phyloP scores from a whole-genome alignment of 2,329 filamentous ascomycete genomes.

The Cephalotrichum gorgonifer region DNA sequence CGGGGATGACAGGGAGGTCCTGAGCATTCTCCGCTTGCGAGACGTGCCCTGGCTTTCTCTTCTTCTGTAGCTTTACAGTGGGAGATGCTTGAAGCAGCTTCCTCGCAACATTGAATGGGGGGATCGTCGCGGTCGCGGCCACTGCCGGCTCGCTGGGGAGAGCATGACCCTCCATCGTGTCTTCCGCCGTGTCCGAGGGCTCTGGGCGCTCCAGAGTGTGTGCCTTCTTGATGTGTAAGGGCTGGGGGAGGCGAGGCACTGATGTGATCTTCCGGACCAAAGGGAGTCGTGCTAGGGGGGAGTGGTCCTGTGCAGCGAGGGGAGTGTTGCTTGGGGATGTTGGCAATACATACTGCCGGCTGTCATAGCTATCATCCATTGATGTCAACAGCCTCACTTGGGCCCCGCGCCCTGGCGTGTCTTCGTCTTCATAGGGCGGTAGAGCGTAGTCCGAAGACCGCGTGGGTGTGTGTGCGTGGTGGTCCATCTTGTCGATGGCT shows the following conservation, averaged over 20 bases:
- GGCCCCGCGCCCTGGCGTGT: slow-evolving; percentile 27
- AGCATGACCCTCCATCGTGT: neutral
- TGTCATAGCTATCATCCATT: slow-evolving; percentile 43
- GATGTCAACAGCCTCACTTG: slow-evolving; percentile 53
- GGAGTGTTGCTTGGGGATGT: slow-evolving; percentile 6
- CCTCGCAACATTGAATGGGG: neutral
- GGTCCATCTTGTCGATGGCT: slow-evolving; percentile 2
- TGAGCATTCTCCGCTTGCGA: slow-evolving; percentile 22
- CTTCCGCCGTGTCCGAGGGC: neutral
- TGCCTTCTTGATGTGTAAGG: neutral
- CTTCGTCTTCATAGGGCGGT: slow-evolving; percentile 45
- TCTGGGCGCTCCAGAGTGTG: slow-evolving; percentile 1
- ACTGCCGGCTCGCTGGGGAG: neutral
- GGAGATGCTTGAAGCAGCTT: slow-evolving; percentile 7
- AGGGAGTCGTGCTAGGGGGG: slow-evolving; percentile 2
- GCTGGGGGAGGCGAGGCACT: slow-evolving; percentile 2
- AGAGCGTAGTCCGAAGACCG: slow-evolving; percentile 48
- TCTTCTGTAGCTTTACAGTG: slow-evolving; percentile 43
- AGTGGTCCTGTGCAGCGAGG: slow-evolving; percentile 4
- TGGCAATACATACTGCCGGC: slow-evolving; percentile 44
- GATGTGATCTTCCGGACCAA: neutral
- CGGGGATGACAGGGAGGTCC: slow-evolving; percentile 37
- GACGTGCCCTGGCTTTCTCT: slow-evolving; percentile 15
- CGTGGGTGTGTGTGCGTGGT: slow-evolving; percentile 20
- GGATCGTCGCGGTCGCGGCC: slow-evolving; percentile 2